Percentiles rank a stretch among this genome's conserved stretches.
phyloP scores from a whole-genome alignment of 257 asterid genomes.

The Gentiana dahurica region DNA sequence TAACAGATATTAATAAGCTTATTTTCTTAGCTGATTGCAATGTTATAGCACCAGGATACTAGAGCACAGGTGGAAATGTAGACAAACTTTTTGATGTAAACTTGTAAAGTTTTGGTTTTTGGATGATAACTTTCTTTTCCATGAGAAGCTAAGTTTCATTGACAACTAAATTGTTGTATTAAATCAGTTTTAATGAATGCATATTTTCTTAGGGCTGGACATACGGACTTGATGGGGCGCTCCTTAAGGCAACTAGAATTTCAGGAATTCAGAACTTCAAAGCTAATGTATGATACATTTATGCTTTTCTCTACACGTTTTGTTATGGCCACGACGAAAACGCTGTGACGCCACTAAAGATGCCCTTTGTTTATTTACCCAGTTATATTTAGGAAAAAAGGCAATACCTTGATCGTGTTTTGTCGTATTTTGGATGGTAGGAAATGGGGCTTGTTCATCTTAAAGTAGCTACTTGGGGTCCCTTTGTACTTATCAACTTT shows the following conservation, averaged over 20 bases:
- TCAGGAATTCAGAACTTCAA: slow-evolving; percentile 72
- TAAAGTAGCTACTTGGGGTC: slow-evolving; percentile 69
- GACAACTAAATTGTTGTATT: no score
- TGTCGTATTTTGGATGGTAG: slow-evolving; percentile 30
- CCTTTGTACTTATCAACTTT: slow-evolving; percentile 58
- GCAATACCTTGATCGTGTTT: slow-evolving; percentile 4
- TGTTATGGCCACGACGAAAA: no score
- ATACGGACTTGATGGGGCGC: slow-evolving; percentile 71
- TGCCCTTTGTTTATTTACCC: not conserved
- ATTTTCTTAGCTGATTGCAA: no score
- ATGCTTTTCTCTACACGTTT: not conserved
- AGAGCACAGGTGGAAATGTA: no score
- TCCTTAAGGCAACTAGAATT: slow-evolving; percentile 57
- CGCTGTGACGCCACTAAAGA: no score
- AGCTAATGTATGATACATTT: slow-evolving; percentile 33
- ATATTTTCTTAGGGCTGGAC: slow-evolving; percentile 66
- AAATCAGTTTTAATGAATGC: not conserved
- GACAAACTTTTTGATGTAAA: no score
- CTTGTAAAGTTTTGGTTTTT: no score
- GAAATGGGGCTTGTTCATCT: slow-evolving; percentile 77
- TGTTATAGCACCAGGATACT: no score
- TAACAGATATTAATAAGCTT: no score
- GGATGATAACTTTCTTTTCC: no score
- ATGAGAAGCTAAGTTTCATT: no score
- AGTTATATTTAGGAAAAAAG: not conserved